phyloP scores from a whole-genome alignment of 2,329 filamentous ascomycete species.

The Fusarium sp. region DNA sequence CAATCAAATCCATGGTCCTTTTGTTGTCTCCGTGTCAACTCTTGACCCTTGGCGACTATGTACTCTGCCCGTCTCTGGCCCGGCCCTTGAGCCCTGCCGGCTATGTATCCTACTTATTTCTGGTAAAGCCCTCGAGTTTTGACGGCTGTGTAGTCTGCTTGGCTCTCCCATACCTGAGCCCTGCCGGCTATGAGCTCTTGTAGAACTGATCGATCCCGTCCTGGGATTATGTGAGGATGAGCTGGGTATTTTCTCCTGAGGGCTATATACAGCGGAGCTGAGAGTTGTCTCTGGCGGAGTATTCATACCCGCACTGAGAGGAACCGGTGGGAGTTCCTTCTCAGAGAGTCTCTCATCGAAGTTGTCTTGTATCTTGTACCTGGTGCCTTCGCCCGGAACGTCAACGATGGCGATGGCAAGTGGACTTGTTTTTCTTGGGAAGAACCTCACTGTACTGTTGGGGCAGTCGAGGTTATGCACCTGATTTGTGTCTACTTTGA shows the following conservation, averaged over 20 bases:
- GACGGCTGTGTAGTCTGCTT: constrained; percentile 33
- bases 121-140: constrained; percentile 10
- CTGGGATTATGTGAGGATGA: constrained; percentile 34
- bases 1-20: constrained; percentile 34
- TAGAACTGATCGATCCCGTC: constrained; percentile 32
- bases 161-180: constrained; percentile 18
- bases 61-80: not conserved
- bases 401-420: constrained; percentile 43
- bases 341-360: constrained; percentile 45
- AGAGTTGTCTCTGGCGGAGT: constrained; percentile 52
- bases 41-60: constrained; percentile 23
- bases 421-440: constrained; percentile 38
- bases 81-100: constrained; percentile 22
- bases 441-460: constrained; percentile 33
- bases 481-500: constrained; percentile 41
- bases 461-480: constrained; percentile 54
- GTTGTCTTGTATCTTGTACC: constrained; percentile 37
- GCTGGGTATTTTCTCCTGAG: constrained; percentile 41
- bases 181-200: constrained; percentile 30
- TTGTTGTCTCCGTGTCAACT: constrained; percentile 14
- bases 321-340: constrained; percentile 51
- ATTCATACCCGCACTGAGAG: constrained; percentile 38
- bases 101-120: constrained; percentile 26
- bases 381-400: constrained; percentile 39
- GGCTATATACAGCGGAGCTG: constrained; percentile 65